Evolutionary conservation across 1,284 basidiomycete genomes (phyloP), one percentile per base, ranked within the genome.

Genomic region (Coniferiporia weirii): DNA sequence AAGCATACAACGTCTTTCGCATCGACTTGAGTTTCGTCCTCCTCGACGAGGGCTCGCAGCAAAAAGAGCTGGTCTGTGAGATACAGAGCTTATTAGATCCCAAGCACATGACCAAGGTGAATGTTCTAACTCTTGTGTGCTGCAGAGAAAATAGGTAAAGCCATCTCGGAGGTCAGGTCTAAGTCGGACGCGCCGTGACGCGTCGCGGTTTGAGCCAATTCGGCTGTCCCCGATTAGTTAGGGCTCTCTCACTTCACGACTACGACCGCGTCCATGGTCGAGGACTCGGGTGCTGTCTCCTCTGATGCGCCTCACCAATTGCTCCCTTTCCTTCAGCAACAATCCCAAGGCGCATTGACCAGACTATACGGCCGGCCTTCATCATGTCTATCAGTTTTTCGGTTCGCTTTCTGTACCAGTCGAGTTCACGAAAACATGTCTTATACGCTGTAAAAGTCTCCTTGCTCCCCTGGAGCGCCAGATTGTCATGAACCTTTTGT

Each of bases 341-440:
- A 97, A 68, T 89, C 92, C 0, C 89, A 93, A 68, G 87, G 83
- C 52, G 89, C 91, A 44, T 79, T 96, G 60, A 89, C 85, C 52
- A 82, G 92, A 51, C 79, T 98, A 52, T 99, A 97, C 71, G 83
- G 88, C 67, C 84, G 86, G 17, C 95, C 96, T 19, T 95, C 94
- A 1, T 90, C 92, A 71, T 97, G 95, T 74, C 83, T 99, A 36
- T 93, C 94, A 47, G 87, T 99, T 71, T 95, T 98, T 71, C 85
- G 95, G 92, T 93, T 64, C 60, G 68, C 51, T 17, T 54, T 32
- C 51, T 45, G 44, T 19, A 6, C 32, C 54, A 56, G 60, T 61
- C 54, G 56, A 64, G 56, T 60, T 27, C 27, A 52, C 59, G 36
- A 51, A 40, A 27, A 27, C 51, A 56, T 60, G 15, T 46, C 63